Conservation (phyloP, 805 yeast species). For the Danielia reshetovae region DNA sequence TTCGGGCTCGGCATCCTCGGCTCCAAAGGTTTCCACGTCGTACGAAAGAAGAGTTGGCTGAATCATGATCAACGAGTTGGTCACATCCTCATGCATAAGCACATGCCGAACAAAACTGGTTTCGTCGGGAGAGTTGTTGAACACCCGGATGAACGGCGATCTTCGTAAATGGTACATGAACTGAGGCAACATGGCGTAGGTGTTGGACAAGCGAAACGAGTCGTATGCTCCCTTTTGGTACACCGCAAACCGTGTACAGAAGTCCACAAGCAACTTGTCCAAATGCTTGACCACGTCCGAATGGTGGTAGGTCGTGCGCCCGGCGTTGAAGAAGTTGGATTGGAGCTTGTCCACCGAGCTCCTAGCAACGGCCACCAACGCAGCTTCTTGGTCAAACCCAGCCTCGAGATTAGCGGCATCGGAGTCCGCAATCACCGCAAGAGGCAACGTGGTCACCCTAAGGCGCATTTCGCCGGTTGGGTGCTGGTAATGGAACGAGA, state of each 20-base stretch:
- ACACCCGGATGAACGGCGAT: conserved; percentile 61
- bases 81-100: conserved; percentile 57
- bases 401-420: conserved; percentile 39
- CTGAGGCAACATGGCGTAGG: conserved; percentile 57
- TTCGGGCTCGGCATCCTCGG: conserved; percentile 46
- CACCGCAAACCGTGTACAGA: conserved; percentile 45
- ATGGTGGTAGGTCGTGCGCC: conserved; percentile 17
- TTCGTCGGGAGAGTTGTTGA: conserved; percentile 71
- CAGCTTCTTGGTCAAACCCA: conserved; percentile 67
- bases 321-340: conserved; percentile 10
- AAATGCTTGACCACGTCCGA: conserved; percentile 44
- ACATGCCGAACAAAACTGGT: conserved; percentile 62
- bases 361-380: conserved; percentile 58
- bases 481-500: conserved; percentile 59
- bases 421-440: conserved; percentile 38
- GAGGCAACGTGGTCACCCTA: conserved; percentile 56
- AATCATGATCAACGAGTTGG: conserved; percentile 60
- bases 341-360: conserved; percentile 44
- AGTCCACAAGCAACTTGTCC: conserved; percentile 45
- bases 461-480: conserved; percentile 53
- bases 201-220: conserved; percentile 47
- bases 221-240: conserved; percentile 44
- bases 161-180: conserved; percentile 65
- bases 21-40: conserved; percentile 44
- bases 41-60: conserved; percentile 65